A percentile compares a stretch with the other conserved stretches of the same genome.
Conservation (phyloP, 441 rosid genomes). For the Erodium trifolium region DNA sequence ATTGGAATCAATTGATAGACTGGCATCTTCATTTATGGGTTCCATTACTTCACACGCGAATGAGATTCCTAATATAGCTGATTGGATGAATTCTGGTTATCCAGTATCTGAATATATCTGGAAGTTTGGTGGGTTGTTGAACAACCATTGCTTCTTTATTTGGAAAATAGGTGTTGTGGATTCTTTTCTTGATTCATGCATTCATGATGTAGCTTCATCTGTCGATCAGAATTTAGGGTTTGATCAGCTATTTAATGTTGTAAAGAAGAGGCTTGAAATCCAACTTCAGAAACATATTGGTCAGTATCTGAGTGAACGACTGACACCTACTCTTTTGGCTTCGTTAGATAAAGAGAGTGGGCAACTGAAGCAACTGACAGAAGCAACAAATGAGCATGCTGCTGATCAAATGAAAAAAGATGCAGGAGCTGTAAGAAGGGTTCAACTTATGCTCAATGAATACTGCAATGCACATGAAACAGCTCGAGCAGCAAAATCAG, state of each 20-base stretch:
- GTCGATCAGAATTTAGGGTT: conserved; percentile 78
- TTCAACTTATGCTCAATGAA: conserved; percentile 78
- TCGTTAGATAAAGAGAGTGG: conserved; percentile 66
- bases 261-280: conserved; percentile 71
- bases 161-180: conserved; percentile 81
- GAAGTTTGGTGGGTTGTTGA: conserved; percentile 56
- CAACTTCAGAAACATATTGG: conserved; percentile 72
- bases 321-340: conserved; percentile 57
- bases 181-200: conserved; percentile 82
- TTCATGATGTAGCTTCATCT: conserved; percentile 70
- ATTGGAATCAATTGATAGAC: conserved; percentile 58
- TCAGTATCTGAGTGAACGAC: conserved; percentile 55
- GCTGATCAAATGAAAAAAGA: conserved; percentile 46
- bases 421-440: conserved; percentile 44
- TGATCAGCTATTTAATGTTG: conserved; percentile 75
- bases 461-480: conserved; percentile 89
- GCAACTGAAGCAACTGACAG: conserved; percentile 45
- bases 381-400: conserved; percentile 36
- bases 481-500: conserved; percentile 77
- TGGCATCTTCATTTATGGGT: conserved; percentile 40
- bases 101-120: conserved; percentile 57
- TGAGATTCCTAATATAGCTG: conserved; percentile 42
- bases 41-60: conserved; percentile 37
- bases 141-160: conserved; percentile 69
- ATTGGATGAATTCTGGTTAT: conserved; percentile 52